These are phyloP conservation scores for Diaporthe eres DNA, from an alignment of 2,329 filamentous ascomycete genomes.

Conservation along the genomic window DNA sequence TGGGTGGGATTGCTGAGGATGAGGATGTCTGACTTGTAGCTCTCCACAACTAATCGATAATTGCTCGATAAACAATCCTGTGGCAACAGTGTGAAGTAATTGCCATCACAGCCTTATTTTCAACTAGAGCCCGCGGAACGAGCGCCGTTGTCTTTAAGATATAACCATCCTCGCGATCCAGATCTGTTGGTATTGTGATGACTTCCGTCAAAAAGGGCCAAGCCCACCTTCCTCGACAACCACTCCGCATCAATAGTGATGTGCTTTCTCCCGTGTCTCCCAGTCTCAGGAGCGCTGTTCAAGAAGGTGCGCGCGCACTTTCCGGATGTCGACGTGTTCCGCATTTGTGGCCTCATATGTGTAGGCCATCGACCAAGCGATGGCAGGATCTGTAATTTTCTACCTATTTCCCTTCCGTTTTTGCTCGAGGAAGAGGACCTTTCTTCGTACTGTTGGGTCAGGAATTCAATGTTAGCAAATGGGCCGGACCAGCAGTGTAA, in stretches of 20 bases:
- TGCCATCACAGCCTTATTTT: background rate
- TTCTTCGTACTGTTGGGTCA: conserved; percentile 81
- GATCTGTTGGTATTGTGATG: background rate
- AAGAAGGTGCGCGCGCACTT: background rate
- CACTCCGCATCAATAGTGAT: background rate
- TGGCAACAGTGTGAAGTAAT: background rate
- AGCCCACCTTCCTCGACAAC: background rate
- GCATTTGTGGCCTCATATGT: background rate
- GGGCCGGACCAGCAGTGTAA: background rate
- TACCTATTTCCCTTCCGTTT: conserved; percentile 80
- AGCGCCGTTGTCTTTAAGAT: background rate
- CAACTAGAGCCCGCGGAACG: background rate
- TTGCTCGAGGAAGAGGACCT: conserved; percentile 95
- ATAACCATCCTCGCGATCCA: background rate
- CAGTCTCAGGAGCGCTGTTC: background rate
- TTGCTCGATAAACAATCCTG: conserved; percentile 14
- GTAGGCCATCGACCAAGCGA: background rate
- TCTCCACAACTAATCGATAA: conserved; percentile 5
- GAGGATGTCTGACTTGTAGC: conserved; percentile 14
- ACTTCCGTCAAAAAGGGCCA: background rate
- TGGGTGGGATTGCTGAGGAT: background rate
- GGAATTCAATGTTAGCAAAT: background rate
- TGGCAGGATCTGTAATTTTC: background rate
- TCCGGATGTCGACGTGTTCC: background rate
- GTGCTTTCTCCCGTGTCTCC: background rate